phyloP scores from a whole-genome alignment of 805 yeast genomes.

The Candida maris region DNA sequence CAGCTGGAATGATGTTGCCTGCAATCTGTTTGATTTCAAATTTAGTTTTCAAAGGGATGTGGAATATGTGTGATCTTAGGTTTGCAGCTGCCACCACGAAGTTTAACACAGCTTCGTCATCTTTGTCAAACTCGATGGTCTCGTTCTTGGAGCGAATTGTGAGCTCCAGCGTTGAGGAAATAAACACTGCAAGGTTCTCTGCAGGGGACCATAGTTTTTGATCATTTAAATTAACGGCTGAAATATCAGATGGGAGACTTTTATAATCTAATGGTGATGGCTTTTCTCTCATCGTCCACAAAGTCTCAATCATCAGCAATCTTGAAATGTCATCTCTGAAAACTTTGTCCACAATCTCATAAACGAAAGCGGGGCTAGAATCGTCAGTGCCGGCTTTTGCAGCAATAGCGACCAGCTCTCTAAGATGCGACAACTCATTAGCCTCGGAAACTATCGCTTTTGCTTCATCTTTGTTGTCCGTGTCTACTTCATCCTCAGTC shows the following conservation, averaged over 20 bases:
- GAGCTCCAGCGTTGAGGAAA: conserved; percentile 44
- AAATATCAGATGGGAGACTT: conserved; percentile 5
- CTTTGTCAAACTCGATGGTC: conserved; percentile 78
- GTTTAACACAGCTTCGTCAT: conserved; percentile 84
- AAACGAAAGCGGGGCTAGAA: conserved; percentile 25
- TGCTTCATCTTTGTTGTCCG: conserved; percentile 61
- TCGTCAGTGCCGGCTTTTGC: conserved; percentile 17
- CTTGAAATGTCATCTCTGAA: conserved; percentile 77
- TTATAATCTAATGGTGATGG: conserved; percentile 59
- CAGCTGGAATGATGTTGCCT: conserved; percentile 97
- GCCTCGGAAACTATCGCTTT: conserved; percentile 63
- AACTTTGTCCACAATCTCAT: conserved; percentile 52
- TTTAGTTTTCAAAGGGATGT: conserved; percentile 66
- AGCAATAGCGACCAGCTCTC: conserved; percentile 30
- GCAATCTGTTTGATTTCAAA: conserved; percentile 93
- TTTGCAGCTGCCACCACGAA: conserved; percentile 88
- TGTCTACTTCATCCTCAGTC: conserved; percentile 45
- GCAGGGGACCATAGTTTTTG: conserved; percentile 56
- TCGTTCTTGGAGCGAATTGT: conserved; percentile 43
- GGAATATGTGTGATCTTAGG: conserved; percentile 66
- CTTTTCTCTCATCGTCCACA: conserved; percentile 69
- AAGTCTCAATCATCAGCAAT: conserved; percentile 61
- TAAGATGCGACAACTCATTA: conserved; percentile 56
- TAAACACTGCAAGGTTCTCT: conserved; percentile 62
- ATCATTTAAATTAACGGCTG: conserved; percentile 18